These are phyloP conservation scores for Ogataea pignaliae DNA, from an alignment of 805 yeast species.

Conservation along the genomic window DNA sequence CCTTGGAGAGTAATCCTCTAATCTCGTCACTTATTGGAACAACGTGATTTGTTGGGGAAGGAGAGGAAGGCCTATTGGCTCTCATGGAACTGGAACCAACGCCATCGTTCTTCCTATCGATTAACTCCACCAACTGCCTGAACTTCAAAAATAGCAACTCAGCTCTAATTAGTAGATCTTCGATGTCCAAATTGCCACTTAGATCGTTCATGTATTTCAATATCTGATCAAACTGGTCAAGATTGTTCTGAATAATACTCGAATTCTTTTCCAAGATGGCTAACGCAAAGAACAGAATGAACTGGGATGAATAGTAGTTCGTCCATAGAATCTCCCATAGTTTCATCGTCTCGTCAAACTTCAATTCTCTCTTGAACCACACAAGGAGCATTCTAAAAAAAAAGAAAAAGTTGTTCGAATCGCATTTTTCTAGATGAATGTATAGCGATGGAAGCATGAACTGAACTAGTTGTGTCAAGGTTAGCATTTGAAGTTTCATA, in stretches of 20 bases:
- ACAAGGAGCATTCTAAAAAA: constrained; percentile 93
- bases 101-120: constrained; percentile 47
- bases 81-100: constrained; percentile 13
- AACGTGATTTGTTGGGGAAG: background rate
- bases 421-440: constrained; percentile 80
- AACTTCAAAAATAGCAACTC: constrained; percentile 81
- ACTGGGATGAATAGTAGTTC: constrained; percentile 80
- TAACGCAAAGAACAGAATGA: constrained; percentile 79
- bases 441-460: constrained; percentile 85
- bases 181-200: constrained; percentile 67
- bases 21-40: constrained; percentile 46
- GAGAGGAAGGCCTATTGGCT: background rate
- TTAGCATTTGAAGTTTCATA: constrained; percentile 81
- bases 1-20: constrained; percentile 54
- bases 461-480: constrained; percentile 80
- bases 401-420: constrained; percentile 85
- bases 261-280: constrained; percentile 89
- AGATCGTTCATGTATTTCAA: constrained; percentile 90
- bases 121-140: constrained; percentile 70
- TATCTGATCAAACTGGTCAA: constrained; percentile 83
- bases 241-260: constrained; percentile 66
- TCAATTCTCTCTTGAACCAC: constrained; percentile 91
- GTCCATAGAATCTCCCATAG: constrained; percentile 96
- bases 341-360: constrained; percentile 66
- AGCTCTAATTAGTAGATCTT: constrained; percentile 75